These are phyloP conservation scores for Thelonectria blattea DNA, from an alignment of 2,329 filamentous ascomycete genomes.

Conservation along the genomic window DNA sequence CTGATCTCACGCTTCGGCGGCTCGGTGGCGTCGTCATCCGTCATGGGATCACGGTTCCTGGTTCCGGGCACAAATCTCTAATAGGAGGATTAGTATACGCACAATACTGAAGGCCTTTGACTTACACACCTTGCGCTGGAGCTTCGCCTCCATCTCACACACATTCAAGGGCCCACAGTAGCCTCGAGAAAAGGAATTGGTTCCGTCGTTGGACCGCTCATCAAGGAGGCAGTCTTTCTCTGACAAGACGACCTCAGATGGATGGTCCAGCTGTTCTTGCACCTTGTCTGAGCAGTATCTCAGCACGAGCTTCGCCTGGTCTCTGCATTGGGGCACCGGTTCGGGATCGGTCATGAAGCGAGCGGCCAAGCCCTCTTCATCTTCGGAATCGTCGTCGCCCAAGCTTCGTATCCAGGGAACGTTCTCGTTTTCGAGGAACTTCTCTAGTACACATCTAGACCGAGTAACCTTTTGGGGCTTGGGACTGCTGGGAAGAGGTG, in stretches of 20 bases:
- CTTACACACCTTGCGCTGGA: background rate
- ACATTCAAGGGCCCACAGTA: background rate
- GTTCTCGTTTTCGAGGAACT: no score
- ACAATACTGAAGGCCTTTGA: background rate
- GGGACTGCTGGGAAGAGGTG: no score
- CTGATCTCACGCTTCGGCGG: no score
- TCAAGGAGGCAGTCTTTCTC: background rate
- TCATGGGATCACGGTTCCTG: no score
- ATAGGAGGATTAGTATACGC: background rate
- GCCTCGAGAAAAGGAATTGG: background rate
- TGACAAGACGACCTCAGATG: no score
- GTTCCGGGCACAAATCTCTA: background rate
- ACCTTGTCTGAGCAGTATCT: background rate
- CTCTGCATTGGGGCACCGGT: background rate
- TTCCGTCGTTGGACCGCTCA: background rate
- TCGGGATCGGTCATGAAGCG: background rate
- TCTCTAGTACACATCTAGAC: no score
- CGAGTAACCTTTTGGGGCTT: no score
- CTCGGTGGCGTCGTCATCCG: background rate
- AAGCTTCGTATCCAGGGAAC: no score
- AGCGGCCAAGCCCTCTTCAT: background rate
- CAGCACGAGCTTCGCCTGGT: background rate
- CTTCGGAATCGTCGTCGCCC: no score
- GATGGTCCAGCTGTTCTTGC: background rate
- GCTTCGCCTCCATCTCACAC: background rate